phyloP scores from a whole-genome alignment of 768 basidiomycete species.

The Butyriboletus loyo region DNA sequence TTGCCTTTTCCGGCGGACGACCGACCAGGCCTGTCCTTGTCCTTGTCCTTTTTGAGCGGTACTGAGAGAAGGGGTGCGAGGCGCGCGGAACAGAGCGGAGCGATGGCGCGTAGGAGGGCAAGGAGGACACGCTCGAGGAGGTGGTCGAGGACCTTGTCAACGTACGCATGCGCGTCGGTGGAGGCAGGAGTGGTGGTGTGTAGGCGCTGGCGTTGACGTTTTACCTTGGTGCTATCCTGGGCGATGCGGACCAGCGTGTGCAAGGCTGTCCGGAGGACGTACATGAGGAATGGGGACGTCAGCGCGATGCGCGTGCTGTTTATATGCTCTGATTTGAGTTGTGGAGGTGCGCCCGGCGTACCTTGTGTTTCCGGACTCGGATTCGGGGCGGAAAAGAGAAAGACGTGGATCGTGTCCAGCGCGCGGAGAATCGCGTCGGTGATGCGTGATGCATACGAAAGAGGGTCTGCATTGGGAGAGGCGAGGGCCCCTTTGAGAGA shows the following conservation, averaged over 20 bases:
- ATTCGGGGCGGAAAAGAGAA: conserved; percentile 16
- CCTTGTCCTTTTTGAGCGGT: conserved; percentile 5
- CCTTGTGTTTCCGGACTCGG: neutral
- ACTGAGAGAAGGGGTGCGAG: conserved; percentile 9
- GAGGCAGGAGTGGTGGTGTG: neutral
- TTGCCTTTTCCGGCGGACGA: neutral
- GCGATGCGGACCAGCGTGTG: conserved; percentile 11
- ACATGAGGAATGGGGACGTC: conserved; percentile 23
- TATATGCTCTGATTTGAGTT: conserved; percentile 8
- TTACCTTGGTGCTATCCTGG: conserved; percentile 11
- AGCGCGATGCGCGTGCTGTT: conserved; percentile 19
- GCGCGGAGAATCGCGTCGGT: conserved; percentile 19
- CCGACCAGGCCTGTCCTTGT: neutral
- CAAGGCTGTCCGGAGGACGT: conserved; percentile 20
- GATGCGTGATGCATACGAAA: conserved; percentile 10
- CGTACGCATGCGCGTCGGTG: neutral
- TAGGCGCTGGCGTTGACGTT: conserved; percentile 7
- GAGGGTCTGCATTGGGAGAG: conserved; percentile 3
- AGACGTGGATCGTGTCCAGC: conserved; percentile 15
- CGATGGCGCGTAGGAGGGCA: conserved; percentile 17
- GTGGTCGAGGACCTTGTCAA: conserved; percentile 15
- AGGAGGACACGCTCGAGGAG: conserved; percentile 23
- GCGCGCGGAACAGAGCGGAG: conserved; percentile 19
- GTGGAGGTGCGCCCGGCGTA: neutral
- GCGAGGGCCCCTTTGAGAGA: conserved; percentile 21